Percentiles rank a stretch among this genome's conserved stretches.
These are phyloP conservation scores for Pisolithus marmoratus DNA, from an alignment of 768 basidiomycete genomes.

Conservation along the genomic window DNA sequence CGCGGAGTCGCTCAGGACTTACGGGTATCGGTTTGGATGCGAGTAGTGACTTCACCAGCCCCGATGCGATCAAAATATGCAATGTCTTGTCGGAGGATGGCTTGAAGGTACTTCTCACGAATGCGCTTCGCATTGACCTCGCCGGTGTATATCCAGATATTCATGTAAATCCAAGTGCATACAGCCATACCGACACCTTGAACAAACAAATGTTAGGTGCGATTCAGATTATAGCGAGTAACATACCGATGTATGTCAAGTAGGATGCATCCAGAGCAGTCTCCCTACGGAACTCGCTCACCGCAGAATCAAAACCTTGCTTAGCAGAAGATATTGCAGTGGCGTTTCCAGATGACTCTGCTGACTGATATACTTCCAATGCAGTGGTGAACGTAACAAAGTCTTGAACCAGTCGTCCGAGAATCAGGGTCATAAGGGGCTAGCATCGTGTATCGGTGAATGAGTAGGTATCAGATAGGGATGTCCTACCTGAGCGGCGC, in stretches of 20 bases:
- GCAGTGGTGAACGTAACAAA: slow-evolving; percentile 55
- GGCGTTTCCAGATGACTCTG: slow-evolving; percentile 16
- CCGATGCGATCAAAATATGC: slow-evolving; percentile 89
- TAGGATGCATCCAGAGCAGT: slow-evolving; percentile 58
- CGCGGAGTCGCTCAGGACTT: slow-evolving; percentile 16
- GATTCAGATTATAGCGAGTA: slow-evolving; percentile 1
- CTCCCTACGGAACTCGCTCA: slow-evolving; percentile 42
- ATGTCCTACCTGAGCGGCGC: slow-evolving; percentile 67
- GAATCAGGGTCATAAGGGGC: slow-evolving; percentile 79
- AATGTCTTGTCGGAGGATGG: slow-evolving; percentile 81
- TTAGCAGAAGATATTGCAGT: slow-evolving; percentile 26
- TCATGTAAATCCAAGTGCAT: slow-evolving; percentile 71
- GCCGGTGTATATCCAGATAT: slow-evolving; percentile 64
- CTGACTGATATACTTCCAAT: slow-evolving; percentile 7
- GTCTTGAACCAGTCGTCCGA: slow-evolving; percentile 71
- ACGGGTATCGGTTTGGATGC: slow-evolving; percentile 88
- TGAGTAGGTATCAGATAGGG: not conserved
- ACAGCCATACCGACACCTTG: slow-evolving; percentile 71
- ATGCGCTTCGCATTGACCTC: slow-evolving; percentile 81
- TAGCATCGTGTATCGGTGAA: slow-evolving; percentile 18
- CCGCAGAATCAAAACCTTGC: slow-evolving; percentile 28
- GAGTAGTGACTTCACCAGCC: slow-evolving; percentile 91
- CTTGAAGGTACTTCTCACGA: slow-evolving; percentile 74
- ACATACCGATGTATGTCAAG: slow-evolving; percentile 61
- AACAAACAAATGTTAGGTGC: not conserved